A percentile compares a stretch with the other conserved stretches of the same genome.
phyloP scores from a whole-genome alignment of 2,329 filamentous ascomycete genomes.

The Phyllosticta ampelicida region DNA sequence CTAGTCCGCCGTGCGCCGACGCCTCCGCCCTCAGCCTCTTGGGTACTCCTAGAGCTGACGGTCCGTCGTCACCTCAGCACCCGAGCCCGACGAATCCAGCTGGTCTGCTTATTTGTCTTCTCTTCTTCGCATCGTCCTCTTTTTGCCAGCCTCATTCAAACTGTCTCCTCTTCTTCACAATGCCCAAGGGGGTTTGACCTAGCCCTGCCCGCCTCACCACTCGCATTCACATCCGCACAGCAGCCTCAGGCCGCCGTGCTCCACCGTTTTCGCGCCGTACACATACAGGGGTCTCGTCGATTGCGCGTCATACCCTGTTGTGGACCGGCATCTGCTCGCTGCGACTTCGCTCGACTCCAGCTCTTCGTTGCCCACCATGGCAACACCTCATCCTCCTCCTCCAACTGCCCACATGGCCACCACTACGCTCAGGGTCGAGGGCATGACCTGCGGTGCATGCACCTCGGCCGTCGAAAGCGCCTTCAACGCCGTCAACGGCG shows the following conservation, averaged over 20 bases:
- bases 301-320: conserved; percentile 11
- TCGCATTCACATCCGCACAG: background rate
- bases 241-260: background rate
- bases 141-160: background rate
- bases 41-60: background rate
- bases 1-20: background rate
- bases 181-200: background rate
- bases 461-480: conserved; percentile 91
- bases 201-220: background rate
- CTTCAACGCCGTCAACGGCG: conserved; percentile 71
- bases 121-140: background rate
- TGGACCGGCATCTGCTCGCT: conserved; percentile 18
- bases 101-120: background rate
- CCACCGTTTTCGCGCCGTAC: background rate
- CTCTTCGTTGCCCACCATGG: background rate
- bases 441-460: conserved; percentile 83
- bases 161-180: background rate
- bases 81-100: background rate
- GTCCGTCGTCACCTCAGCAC: background rate
- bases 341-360: conserved; percentile 12
- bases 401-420: conserved; percentile 57
- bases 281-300: background rate
- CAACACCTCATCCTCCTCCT: background rate
- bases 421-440: conserved; percentile 81
- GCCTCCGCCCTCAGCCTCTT: background rate